Evolutionary conservation across 305 asterid genomes (phyloP).

Genomic region (Stenogyne calaminthoides): DNA sequence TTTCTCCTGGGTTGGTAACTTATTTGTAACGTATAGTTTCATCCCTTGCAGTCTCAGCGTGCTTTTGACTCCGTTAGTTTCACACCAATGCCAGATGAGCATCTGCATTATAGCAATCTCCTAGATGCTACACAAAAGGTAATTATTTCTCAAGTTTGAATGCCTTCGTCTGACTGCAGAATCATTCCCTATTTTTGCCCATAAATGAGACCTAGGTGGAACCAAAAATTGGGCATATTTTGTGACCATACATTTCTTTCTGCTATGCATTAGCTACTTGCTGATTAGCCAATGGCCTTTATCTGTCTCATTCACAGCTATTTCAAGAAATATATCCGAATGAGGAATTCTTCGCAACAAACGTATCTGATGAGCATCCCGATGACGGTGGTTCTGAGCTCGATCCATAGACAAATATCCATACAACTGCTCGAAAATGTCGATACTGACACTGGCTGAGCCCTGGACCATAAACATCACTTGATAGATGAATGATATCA

Average conservation of each 20-base stretch:
- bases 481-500: slow-evolving; percentile 13
- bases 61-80: slow-evolving; percentile 41
- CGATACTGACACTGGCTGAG: background rate
- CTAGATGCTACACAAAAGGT: slow-evolving; percentile 63
- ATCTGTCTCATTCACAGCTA: slow-evolving; percentile 39
- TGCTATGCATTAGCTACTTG: background rate
- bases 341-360: slow-evolving; percentile 55
- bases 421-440: background rate
- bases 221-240: background rate
- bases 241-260: slow-evolving; percentile 1
- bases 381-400: slow-evolving; percentile 44
- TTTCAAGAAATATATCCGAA: slow-evolving; percentile 57
- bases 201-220: background rate
- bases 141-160: slow-evolving; percentile 5
- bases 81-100: slow-evolving; percentile 67
- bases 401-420: slow-evolving; percentile 30
- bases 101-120: slow-evolving; percentile 54
- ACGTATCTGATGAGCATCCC: slow-evolving; percentile 30
- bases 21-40: slow-evolving; percentile 4
- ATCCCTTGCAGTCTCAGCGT: slow-evolving; percentile 41
- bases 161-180: background rate
- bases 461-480: background rate
- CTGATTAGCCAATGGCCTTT: slow-evolving; percentile 4
- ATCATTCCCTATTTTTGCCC: background rate
- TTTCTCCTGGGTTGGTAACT: slow-evolving; percentile 3